These are phyloP conservation scores for Ustilago tritici DNA, from an alignment of 1,284 basidiomycete species.

Conservation along the genomic window DNA sequence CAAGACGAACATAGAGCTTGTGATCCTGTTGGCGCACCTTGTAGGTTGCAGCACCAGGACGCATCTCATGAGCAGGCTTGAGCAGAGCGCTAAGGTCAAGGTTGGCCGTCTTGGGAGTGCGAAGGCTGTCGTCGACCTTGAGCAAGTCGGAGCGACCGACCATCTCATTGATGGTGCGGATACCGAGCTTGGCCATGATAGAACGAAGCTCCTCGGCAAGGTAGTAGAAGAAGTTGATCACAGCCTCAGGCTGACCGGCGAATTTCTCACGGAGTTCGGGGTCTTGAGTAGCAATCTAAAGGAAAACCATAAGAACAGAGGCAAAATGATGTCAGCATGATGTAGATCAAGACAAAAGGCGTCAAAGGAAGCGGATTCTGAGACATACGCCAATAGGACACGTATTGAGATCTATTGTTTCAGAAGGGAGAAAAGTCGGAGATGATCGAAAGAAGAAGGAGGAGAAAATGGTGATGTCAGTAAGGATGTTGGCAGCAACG, in stretches of 20 bases:
- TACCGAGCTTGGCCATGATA: slow-evolving; percentile 66
- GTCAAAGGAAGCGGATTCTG: no score
- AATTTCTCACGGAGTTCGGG: slow-evolving; percentile 66
- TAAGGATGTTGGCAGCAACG: no score
- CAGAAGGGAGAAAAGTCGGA: no score
- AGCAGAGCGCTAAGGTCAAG: slow-evolving; percentile 60
- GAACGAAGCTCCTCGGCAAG: slow-evolving; percentile 63
- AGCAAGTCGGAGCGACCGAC: slow-evolving; percentile 65
- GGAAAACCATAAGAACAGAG: no score
- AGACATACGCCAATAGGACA: no score
- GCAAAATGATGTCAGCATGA: no score
- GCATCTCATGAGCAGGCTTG: slow-evolving; percentile 66
- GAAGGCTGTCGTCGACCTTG: slow-evolving; percentile 56
- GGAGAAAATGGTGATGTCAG: no score
- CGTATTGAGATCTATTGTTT: no score
- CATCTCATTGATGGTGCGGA: slow-evolving; percentile 68
- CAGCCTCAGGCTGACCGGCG: slow-evolving; percentile 64
- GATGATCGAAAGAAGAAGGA: no score
- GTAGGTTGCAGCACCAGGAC: slow-evolving; percentile 67
- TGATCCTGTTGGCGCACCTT: slow-evolving; percentile 68
- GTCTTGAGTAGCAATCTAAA: slow-evolving; percentile 62
- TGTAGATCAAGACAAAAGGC: no score
- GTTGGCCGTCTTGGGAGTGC: slow-evolving; percentile 63
- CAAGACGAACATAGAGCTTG: slow-evolving; percentile 65
- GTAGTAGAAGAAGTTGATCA: slow-evolving; percentile 68